Evolutionary conservation across 495 filamentous ascomycete species (phyloP).

Genomic region (Daldinia loculata): DNA sequence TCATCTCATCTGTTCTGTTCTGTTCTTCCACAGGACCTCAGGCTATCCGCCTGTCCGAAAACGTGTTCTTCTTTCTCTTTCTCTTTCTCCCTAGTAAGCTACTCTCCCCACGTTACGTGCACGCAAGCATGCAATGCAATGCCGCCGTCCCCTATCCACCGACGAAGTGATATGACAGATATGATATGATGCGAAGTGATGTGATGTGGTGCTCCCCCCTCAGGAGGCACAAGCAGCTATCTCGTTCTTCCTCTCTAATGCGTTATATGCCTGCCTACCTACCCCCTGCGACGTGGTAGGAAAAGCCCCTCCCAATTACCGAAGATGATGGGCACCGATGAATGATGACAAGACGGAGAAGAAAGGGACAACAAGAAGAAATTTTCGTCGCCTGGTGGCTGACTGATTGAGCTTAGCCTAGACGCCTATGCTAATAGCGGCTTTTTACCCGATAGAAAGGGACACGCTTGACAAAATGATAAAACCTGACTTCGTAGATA

Average conservation of each 20-base stretch:
- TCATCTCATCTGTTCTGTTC: not conserved
- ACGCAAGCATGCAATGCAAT: not conserved
- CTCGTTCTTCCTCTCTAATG: conserved; percentile 1
- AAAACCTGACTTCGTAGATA: conserved; percentile 27
- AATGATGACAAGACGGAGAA: not conserved
- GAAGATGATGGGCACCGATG: not conserved
- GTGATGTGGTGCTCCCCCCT: not conserved
- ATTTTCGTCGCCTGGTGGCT: not conserved
- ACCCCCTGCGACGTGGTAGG: not conserved
- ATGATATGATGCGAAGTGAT: not conserved
- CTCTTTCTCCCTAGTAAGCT: not conserved
- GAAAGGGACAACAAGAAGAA: not conserved
- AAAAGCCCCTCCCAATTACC: not conserved
- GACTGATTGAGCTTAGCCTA: not conserved
- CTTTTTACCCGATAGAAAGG: not conserved
- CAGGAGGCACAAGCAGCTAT: not conserved
- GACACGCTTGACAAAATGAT: conserved; percentile 2
- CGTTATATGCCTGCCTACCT: not conserved
- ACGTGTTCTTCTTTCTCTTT: not conserved
- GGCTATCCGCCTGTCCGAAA: not conserved
- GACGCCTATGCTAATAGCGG: not conserved
- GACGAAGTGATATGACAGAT: not conserved
- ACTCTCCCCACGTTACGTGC: not conserved
- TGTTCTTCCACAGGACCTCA: not conserved
- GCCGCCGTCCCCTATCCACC: not conserved